Evolutionary conservation across 202 grass and related monocot species (phyloP), one percentile per base, ranked within the genome.

Genomic region (Setaria viridis): DNA sequence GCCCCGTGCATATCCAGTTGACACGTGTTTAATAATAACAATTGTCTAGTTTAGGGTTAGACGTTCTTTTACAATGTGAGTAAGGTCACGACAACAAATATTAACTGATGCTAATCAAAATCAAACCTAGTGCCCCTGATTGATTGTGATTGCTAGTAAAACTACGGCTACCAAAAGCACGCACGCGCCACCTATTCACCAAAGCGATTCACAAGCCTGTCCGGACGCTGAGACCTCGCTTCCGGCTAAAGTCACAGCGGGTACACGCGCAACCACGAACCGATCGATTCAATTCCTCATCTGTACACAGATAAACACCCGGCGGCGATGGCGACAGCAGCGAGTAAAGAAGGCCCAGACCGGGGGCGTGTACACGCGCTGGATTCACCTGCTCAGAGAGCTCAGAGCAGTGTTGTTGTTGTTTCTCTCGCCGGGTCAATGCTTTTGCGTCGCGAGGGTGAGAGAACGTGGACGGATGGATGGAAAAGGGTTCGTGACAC

Each of bases 361-460:
- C 9, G 25, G 13, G 4, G 43, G 25, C 13, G n/a, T 25, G 16
- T 25, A 35, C 20, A 58, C 55, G 11, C 34, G 41, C 41, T 70
- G 41, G 53, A 56, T 56, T 17, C 20, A 56, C 55, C 55, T 57
- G 19, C 33, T 39, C 9, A 59, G 13, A 51, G 48, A 14, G 48
- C 29, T 10, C 17, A 75, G 71, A 1, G 70, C 70, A 33, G 4
- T 9, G 12, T 13, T n/a, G 25, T 25, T 25, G 25, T 65, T 35
- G 55, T 15, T 70, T 85, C 15, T 59, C 34, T 43, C 50, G 73
- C 30, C 76, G 16, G n/a, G 82, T 85, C 87, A 85, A 85, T 41
- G 39, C 39, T 41, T 41, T 41, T 75, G 78, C 71, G 39, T 1
- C 12, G 76, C 30, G 79, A 68, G 7, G 25, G 72, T 8, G 62